Evolutionary conservation across 208 protist genomes (phyloP).

Genomic region (Leishmania arabica): DNA sequence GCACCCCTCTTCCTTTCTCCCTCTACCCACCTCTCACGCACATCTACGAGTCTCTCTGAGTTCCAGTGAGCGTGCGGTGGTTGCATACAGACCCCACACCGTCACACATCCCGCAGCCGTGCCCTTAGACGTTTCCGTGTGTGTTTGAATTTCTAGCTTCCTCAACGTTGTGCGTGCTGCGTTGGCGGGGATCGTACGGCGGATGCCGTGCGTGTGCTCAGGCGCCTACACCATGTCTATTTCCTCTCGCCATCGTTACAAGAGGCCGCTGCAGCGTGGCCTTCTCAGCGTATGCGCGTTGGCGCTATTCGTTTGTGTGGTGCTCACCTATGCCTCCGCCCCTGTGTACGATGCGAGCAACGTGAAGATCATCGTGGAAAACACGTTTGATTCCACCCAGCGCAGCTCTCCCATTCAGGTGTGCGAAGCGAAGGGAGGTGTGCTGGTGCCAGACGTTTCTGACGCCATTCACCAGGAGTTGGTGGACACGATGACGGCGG

Average conservation of each 20-base stretch:
- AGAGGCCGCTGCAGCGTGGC: background rate
- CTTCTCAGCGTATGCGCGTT: background rate
- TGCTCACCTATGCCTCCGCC: background rate
- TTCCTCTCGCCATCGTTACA: too few relatives aligned
- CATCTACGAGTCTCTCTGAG: background rate
- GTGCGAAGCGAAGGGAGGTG: constrained; percentile 2
- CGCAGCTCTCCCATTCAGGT: background rate
- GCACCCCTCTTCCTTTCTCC: background rate
- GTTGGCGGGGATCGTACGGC: background rate
- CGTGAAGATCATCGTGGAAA: background rate
- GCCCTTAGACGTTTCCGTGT: background rate
- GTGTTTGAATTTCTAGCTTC: background rate
- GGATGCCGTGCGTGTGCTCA: background rate
- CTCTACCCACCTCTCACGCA: background rate
- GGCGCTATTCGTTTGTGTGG: background rate
- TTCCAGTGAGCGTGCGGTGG: background rate
- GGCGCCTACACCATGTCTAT: background rate
- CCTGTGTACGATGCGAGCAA: constrained; percentile 1
- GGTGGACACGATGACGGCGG: background rate
- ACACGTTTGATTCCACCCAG: background rate
- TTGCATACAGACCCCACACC: background rate
- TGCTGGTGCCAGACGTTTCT: constrained; percentile 4
- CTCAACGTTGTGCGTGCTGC: background rate
- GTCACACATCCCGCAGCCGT: background rate
- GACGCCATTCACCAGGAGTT: background rate